Conservation (phyloP, 371 early-diverging fungal species). For the Blakeslea trispora region DNA sequence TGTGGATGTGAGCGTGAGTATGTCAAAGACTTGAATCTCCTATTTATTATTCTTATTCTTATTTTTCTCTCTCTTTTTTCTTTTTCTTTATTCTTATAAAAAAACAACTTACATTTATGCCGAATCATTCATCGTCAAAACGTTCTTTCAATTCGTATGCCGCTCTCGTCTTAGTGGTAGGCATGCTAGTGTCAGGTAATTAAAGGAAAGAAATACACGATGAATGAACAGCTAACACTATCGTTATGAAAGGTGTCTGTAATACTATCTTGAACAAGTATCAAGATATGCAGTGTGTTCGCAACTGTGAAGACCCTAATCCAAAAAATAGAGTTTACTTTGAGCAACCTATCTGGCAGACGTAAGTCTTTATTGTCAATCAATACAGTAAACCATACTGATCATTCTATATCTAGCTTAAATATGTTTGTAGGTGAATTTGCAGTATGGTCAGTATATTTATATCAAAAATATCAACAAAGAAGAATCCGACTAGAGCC, state of each 20-base stretch:
- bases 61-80: background rate
- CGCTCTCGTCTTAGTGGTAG: conserved; percentile 53
- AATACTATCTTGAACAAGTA: conserved; percentile 85
- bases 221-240: too few relatives aligned
- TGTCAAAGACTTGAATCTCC: too few relatives aligned
- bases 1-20: too few relatives aligned
- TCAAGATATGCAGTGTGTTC: conserved; percentile 89
- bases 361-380: too few relatives aligned
- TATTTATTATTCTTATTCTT: background rate
- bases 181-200: conserved; percentile 82
- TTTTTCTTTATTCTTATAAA: background rate
- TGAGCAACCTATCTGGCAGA: conserved; percentile 98
- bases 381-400: too few relatives aligned
- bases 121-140: background rate
- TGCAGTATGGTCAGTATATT: conserved; percentile 46
- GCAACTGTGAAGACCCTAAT: conserved; percentile 82
- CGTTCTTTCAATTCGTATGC: conserved; percentile 6
- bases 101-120: background rate
- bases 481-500: conserved; percentile 1
- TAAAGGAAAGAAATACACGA: background rate
- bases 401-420: conserved; percentile 45
- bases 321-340: conserved; percentile 71
- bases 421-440: conserved; percentile 96
- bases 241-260: conserved; percentile 52
- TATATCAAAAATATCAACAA: conserved; percentile 37